These are phyloP conservation scores for Symbiotaphrina buchneri DNA, from an alignment of 495 filamentous ascomycete species.

Conservation along the genomic window DNA sequence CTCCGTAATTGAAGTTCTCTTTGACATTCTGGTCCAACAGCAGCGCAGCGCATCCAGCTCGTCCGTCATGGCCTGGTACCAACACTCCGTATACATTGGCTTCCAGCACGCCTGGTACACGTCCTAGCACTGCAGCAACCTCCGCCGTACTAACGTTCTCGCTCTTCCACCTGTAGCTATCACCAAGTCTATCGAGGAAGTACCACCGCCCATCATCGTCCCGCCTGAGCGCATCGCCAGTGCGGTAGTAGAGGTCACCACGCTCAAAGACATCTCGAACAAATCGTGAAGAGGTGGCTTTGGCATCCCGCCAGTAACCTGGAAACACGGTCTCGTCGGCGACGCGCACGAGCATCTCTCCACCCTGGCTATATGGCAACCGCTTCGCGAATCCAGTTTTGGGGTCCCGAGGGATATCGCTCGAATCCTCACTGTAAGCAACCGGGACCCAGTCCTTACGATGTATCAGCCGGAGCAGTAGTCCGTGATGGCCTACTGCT, in stretches of 20 bases:
- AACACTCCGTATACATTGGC: slow-evolving; percentile 69
- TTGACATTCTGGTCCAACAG: slow-evolving; percentile 19
- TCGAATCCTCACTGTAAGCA: slow-evolving; percentile 40
- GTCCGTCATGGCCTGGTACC: slow-evolving; percentile 49
- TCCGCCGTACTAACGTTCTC: slow-evolving; percentile 70
- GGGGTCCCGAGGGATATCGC: slow-evolving; percentile 35
- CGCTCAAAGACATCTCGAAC: slow-evolving; percentile 46
- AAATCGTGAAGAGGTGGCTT: slow-evolving; percentile 47
- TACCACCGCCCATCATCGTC: slow-evolving; percentile 50
- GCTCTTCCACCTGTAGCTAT: slow-evolving; percentile 69
- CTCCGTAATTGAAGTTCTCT: slow-evolving; percentile 25
- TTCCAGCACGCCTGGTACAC: slow-evolving; percentile 41
- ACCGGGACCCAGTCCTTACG: slow-evolving; percentile 38
- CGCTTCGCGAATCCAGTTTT: slow-evolving; percentile 43
- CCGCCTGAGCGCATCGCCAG: slow-evolving; percentile 47
- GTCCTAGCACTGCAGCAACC: slow-evolving; percentile 43
- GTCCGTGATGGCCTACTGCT: slow-evolving; percentile 52
- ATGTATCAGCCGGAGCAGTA: slow-evolving; percentile 24
- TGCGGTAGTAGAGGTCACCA: slow-evolving; percentile 55
- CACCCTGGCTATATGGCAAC: slow-evolving; percentile 39
- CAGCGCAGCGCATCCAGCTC: slow-evolving; percentile 39
- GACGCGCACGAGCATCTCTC: slow-evolving; percentile 53
- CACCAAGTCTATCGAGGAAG: slow-evolving; percentile 56
- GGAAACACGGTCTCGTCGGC: slow-evolving; percentile 34
- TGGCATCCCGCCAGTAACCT: slow-evolving; percentile 45